Percentiles rank a stretch among this genome's conserved stretches.
phyloP scores from a whole-genome alignment of 2,329 filamentous ascomycete genomes.

The Hymenoscyphus linearis region DNA sequence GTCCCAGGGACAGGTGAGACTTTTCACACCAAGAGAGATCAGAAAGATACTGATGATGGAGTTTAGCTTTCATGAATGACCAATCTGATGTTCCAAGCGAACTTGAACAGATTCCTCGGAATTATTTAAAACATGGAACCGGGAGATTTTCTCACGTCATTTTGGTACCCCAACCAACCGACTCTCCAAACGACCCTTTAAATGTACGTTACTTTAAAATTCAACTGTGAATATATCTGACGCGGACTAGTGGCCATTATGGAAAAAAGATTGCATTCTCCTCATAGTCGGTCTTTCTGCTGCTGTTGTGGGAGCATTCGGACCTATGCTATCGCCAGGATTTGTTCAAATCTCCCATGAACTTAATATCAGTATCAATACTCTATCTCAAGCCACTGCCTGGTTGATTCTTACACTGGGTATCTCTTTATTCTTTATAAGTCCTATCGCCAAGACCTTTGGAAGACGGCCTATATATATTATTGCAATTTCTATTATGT shows the following conservation, averaged over 20 bases:
- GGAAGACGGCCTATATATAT: constrained; percentile 47
- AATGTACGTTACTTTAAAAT: constrained; percentile 34
- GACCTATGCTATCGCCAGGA: constrained; percentile 46
- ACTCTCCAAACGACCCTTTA: constrained; percentile 44
- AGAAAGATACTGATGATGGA: neutral
- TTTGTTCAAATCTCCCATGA: constrained; percentile 42
- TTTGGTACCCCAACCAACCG: constrained; percentile 40
- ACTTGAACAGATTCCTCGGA: constrained; percentile 38
- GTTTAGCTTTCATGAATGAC: constrained; percentile 41
- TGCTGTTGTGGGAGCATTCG: constrained; percentile 45
- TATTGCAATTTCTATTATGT: constrained; percentile 41
- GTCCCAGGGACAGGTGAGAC: constrained; percentile 44
- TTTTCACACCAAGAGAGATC: neutral
- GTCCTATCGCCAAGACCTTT: constrained; percentile 46
- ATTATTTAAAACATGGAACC: constrained; percentile 28
- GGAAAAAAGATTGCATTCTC: constrained; percentile 42
- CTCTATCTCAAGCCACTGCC: constrained; percentile 41
- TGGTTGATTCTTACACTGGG: constrained; percentile 46
- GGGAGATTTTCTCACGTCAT: constrained; percentile 21
- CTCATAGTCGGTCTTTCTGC: constrained; percentile 42
- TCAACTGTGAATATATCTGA: neutral
- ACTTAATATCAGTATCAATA: constrained; percentile 39
- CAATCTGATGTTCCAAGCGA: constrained; percentile 42
- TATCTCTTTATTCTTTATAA: constrained; percentile 44
- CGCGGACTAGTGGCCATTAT: constrained; percentile 35